These are phyloP conservation scores for Rhynchospora pubera DNA, from an alignment of 176 grass and related monocot species.

Conservation along the genomic window DNA sequence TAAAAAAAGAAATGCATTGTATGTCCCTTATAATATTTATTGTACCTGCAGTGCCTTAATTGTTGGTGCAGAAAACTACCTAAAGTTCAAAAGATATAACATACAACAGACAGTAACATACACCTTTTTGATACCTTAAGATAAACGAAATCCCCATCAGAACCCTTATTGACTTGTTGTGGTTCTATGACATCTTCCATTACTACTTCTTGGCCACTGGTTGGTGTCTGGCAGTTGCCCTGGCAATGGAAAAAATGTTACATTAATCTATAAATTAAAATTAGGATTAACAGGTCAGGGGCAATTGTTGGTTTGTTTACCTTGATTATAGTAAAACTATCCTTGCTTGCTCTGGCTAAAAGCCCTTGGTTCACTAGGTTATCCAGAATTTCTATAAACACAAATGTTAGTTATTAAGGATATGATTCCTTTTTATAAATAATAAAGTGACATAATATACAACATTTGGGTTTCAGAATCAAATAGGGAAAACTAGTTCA, in stretches of 20 bases:
- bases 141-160: constrained; percentile 52
- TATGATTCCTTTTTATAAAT: background rate
- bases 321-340: constrained; percentile 73
- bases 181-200: constrained; percentile 38
- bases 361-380: constrained; percentile 69
- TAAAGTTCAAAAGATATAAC: background rate
- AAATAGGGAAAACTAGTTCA: background rate
- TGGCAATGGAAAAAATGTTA: background rate
- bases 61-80: background rate
- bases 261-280: background rate
- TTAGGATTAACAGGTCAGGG: background rate
- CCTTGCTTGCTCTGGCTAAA: constrained; percentile 59
- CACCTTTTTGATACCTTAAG: constrained; percentile 58
- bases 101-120: background rate
- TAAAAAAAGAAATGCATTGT: background rate
- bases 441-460: background rate
- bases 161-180: constrained; percentile 34
- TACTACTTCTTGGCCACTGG: constrained; percentile 45
- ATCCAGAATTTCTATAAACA: constrained; percentile 69
- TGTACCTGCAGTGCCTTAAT: background rate
- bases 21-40: background rate
- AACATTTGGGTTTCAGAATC: background rate
- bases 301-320: constrained; percentile 26
- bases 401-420: constrained; percentile 11
- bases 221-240: constrained; percentile 25